Evolutionary conservation across 108 stramenopile species (phyloP).

Genomic region (Aurantiochytrium sp.): DNA sequence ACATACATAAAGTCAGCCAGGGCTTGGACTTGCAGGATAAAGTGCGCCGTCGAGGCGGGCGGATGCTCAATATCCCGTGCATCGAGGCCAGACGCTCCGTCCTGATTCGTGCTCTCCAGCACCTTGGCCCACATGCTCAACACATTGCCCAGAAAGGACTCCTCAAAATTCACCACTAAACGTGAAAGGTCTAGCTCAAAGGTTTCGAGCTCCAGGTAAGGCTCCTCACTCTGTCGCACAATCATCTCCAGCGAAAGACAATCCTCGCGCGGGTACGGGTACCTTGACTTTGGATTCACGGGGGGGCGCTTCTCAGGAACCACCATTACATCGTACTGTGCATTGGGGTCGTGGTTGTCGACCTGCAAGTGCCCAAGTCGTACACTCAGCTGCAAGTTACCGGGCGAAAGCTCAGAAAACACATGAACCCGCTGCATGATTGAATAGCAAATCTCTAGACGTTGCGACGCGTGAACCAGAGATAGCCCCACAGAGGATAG

Average conservation of each 20-base stretch:
- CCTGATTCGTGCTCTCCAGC: neutral
- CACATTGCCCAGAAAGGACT: neutral
- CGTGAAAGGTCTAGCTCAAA: neutral
- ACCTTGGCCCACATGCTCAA: neutral
- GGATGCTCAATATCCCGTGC: neutral
- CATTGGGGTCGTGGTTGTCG: neutral
- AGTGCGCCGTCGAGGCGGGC: neutral
- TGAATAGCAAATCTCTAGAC: neutral
- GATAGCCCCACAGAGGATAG: neutral
- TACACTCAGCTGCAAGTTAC: neutral
- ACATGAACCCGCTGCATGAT: neutral
- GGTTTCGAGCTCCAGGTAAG: neutral
- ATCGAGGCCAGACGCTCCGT: neutral
- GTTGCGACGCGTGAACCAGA: neutral
- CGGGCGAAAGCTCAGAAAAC: neutral
- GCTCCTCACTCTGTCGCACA: neutral
- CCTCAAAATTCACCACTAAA: neutral
- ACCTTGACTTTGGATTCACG: neutral
- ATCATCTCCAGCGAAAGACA: neutral
- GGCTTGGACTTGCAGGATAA: neutral
- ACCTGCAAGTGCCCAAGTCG: neutral
- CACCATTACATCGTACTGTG: neutral
- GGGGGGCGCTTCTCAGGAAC: neutral
- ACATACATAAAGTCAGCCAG: conserved; percentile 14
- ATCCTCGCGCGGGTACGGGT: neutral